Evolutionary conservation across 2,329 filamentous ascomycete species (phyloP).

Genomic region (Thielaviopsis musarum): DNA sequence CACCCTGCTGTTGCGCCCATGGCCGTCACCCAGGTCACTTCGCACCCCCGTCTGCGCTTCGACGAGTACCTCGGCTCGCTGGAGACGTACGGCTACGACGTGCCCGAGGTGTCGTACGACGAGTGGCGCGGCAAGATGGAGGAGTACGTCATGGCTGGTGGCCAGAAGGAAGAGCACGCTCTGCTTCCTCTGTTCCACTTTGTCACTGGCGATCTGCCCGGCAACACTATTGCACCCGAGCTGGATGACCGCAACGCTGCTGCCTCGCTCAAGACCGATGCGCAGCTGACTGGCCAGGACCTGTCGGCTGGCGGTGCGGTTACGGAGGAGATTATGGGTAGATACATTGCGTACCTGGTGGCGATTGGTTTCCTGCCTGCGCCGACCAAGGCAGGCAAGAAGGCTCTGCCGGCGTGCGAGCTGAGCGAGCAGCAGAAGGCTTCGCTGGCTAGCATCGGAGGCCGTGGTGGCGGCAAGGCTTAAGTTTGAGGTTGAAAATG

Average conservation of each 20-base stretch:
- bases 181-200: conserved; percentile 54
- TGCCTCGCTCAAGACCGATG: conserved; percentile 38
- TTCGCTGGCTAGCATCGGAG: conserved; percentile 12
- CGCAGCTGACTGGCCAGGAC: conserved; percentile 30
- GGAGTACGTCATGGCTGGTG: conserved; percentile 16
- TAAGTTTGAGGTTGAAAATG: neutral
- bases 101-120: conserved; percentile 48
- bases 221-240: conserved; percentile 50
- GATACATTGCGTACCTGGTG: conserved; percentile 43
- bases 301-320: conserved; percentile 34
- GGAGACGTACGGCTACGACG: conserved; percentile 54
- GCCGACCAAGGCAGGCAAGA: conserved; percentile 20
- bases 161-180: conserved; percentile 17
- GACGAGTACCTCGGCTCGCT: conserved; percentile 60
- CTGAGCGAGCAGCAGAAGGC: conserved; percentile 12
- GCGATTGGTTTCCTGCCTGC: conserved; percentile 39
- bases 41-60: conserved; percentile 61
- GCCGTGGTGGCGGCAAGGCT: conserved; percentile 11
- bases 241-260: conserved; percentile 46
- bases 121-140: conserved; percentile 43
- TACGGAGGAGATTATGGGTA: conserved; percentile 37
- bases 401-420: conserved; percentile 30
- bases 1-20: conserved; percentile 31
- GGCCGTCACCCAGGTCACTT: conserved; percentile 58
- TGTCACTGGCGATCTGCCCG: conserved; percentile 49